phyloP scores from a whole-genome alignment of 768 basidiomycete species.

The Rhizopogon rudus region DNA sequence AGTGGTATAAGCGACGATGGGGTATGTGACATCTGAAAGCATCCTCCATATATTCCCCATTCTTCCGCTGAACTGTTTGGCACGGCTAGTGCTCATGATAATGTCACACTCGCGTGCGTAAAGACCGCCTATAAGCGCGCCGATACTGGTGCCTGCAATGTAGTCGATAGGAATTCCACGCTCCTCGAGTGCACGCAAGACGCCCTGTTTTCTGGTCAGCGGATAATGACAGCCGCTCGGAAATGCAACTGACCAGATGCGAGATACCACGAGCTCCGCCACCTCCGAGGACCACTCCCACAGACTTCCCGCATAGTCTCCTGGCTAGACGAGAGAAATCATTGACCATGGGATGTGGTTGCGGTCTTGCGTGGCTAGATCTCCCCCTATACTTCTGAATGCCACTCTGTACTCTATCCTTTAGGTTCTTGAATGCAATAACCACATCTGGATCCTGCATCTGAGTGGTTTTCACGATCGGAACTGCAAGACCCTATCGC shows the following conservation, averaged over 20 bases:
- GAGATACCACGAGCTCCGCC: slow-evolving; percentile 93
- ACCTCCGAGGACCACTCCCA: slow-evolving; percentile 93
- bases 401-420: slow-evolving; percentile 85
- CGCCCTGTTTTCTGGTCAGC: slow-evolving; percentile 51
- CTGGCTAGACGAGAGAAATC: slow-evolving; percentile 93
- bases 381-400: slow-evolving; percentile 83
- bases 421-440: slow-evolving; percentile 84
- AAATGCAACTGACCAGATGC: slow-evolving; percentile 48
- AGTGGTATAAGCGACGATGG: slow-evolving; percentile 72
- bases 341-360: slow-evolving; percentile 75
- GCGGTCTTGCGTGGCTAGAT: slow-evolving; percentile 56
- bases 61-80: slow-evolving; percentile 87
- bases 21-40: slow-evolving; percentile 85
- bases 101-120: slow-evolving; percentile 95
- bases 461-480: slow-evolving; percentile 53
- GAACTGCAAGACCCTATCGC: slow-evolving; percentile 63
- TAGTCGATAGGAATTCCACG: slow-evolving; percentile 92
- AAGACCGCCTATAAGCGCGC: slow-evolving; percentile 87
- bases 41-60: slow-evolving; percentile 96
- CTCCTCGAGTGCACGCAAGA: slow-evolving; percentile 89
- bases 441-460: slow-evolving; percentile 86
- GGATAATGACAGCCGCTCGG: neutral
- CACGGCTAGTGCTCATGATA: slow-evolving; percentile 75
- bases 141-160: slow-evolving; percentile 92
- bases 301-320: slow-evolving; percentile 86